Evolutionary conservation across 129 eudicot species (phyloP).

Genomic region (Sambucus nigra): DNA sequence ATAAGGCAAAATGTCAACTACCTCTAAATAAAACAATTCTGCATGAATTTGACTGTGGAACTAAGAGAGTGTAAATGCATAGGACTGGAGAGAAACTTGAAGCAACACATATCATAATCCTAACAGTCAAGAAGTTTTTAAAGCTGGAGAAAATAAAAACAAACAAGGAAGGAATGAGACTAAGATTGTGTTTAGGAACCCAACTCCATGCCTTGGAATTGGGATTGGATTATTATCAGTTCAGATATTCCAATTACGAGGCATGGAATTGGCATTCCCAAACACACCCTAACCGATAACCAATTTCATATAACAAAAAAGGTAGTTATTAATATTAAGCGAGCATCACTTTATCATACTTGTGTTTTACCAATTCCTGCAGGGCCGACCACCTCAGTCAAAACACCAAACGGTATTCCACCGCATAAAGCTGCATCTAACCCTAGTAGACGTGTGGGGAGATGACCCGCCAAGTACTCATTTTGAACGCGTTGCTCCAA

Average conservation of each 20-base stretch:
- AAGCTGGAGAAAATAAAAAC: background rate
- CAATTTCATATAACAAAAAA: background rate
- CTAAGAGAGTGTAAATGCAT: no score
- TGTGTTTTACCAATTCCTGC: slow-evolving; percentile 94
- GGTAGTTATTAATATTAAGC: background rate
- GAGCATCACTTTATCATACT: slow-evolving; percentile 22
- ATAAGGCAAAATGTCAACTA: no score
- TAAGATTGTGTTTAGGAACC: no score
- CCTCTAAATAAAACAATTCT: no score
- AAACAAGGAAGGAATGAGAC: background rate
- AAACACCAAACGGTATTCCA: slow-evolving; percentile 78
- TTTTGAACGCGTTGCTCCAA: slow-evolving; percentile 42
- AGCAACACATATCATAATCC: background rate
- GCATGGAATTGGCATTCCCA: no score
- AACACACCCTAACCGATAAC: no score
- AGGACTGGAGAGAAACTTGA: background rate
- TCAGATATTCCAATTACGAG: no score
- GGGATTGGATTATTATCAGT: no score
- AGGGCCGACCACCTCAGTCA: slow-evolving; percentile 93
- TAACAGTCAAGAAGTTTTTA: background rate
- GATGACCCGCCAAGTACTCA: slow-evolving; percentile 55
- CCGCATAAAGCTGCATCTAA: slow-evolving; percentile 72
- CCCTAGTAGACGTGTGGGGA: slow-evolving; percentile 70
- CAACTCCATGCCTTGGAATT: no score
- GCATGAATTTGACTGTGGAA: no score